These are phyloP conservation scores for Penicillium sp. DNA, from an alignment of 2,329 filamentous ascomycete genomes.

Conservation along the genomic window DNA sequence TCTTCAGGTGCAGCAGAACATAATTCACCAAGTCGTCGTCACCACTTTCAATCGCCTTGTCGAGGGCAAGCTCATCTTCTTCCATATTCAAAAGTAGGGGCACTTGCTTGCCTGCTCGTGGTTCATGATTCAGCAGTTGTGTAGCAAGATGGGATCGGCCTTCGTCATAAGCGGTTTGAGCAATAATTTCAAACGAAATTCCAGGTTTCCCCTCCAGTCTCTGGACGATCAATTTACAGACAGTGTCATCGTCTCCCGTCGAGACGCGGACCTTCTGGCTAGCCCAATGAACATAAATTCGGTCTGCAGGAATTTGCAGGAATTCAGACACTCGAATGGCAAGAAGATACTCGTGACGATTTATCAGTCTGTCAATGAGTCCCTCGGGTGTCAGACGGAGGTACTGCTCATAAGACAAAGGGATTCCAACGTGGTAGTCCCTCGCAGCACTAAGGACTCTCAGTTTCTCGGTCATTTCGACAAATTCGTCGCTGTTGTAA, in stretches of 20 bases:
- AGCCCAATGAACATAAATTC: conserved; percentile 95
- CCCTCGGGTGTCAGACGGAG: conserved; percentile 82
- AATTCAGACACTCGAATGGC: conserved; percentile 85
- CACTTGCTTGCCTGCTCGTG: conserved; percentile 90
- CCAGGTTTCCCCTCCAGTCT: conserved; percentile 81
- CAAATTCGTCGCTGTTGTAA: conserved; percentile 97
- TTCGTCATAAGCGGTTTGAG: conserved; percentile 87
- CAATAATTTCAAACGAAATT: conserved; percentile 93
- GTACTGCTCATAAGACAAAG: conserved; percentile 90
- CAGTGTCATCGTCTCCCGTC: conserved; percentile 76
- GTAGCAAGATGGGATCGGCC: conserved; percentile 84
- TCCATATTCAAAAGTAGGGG: conserved; percentile 91
- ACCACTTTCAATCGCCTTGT: conserved; percentile 93
- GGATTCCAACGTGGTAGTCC: conserved; percentile 84
- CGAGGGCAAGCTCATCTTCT: conserved; percentile 86
- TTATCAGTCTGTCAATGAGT: conserved; percentile 78
- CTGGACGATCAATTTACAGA: conserved; percentile 79
- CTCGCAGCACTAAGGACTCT: conserved; percentile 88
- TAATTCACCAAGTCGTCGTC: conserved; percentile 90
- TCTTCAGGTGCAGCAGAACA: conserved; percentile 80
- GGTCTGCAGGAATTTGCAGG: conserved; percentile 75
- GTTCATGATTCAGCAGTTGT: conserved; percentile 85
- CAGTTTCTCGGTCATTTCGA: conserved; percentile 93
- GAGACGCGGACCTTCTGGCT: conserved; percentile 86
- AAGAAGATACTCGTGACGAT: conserved; percentile 83